A percentile compares a stretch with the other conserved stretches of the same genome.
These are phyloP conservation scores for Oryza nivara DNA, from an alignment of 176 grass and related monocot species.

Conservation along the genomic window DNA sequence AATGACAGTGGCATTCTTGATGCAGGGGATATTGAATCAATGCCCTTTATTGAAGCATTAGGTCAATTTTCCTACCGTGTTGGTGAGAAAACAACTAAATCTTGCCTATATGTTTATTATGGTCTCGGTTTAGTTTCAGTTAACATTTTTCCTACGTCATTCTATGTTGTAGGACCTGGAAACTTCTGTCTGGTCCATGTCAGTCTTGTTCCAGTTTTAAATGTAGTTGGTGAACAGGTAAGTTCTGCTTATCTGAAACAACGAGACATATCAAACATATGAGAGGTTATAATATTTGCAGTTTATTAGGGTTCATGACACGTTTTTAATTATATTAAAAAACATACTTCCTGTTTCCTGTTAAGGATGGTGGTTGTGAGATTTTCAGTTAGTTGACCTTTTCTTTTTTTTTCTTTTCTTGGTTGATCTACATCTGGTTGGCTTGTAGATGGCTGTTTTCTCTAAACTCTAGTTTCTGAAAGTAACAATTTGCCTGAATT, in stretches of 20 bases:
- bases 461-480: background rate
- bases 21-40: slow-evolving; percentile 99
- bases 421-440: background rate
- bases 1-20: slow-evolving; percentile 69
- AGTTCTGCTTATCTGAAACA: slow-evolving; percentile 31
- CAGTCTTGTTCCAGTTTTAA: slow-evolving; percentile 95
- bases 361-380: background rate
- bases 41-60: slow-evolving; percentile 96
- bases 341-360: background rate
- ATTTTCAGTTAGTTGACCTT: background rate
- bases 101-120: slow-evolving; percentile 25
- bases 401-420: background rate
- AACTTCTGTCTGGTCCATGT: slow-evolving; percentile 98
- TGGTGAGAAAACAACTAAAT: slow-evolving; percentile 54
- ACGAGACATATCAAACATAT: slow-evolving; percentile 12
- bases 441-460: background rate
- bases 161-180: slow-evolving; percentile 65
- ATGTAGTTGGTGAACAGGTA: slow-evolving; percentile 98
- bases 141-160: slow-evolving; percentile 23
- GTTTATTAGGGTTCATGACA: slow-evolving; percentile 6
- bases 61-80: slow-evolving; percentile 94
- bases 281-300: background rate
- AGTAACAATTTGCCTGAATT: background rate
- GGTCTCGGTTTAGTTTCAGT: slow-evolving; percentile 3
- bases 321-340: background rate